phyloP scores from a whole-genome alignment of 176 grass and related monocot genomes.

The Urochloa ruziziensis region DNA sequence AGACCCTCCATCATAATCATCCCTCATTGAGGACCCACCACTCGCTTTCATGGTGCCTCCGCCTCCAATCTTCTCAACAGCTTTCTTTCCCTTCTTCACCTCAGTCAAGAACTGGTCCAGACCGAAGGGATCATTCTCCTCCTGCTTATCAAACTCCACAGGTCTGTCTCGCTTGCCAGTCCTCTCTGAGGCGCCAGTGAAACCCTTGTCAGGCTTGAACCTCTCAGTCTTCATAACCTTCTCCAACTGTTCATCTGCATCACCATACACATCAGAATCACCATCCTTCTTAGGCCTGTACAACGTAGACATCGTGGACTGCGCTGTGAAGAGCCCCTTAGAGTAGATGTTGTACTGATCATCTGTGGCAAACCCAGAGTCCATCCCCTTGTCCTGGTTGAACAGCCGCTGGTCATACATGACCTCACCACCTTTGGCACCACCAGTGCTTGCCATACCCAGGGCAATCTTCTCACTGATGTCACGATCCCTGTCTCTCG shows the following conservation, averaged over 20 bases:
- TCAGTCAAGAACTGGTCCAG: slow-evolving; percentile 97
- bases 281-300: slow-evolving; percentile 93
- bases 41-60: slow-evolving; percentile 96
- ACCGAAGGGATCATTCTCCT: slow-evolving; percentile 89
- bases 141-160: slow-evolving; percentile 87
- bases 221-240: slow-evolving; percentile 89
- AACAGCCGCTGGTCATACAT: slow-evolving; percentile 98
- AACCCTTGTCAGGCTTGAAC: slow-evolving; percentile 89
- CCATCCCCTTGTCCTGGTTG: slow-evolving; percentile 99
- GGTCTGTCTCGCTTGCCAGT: slow-evolving; percentile 85
- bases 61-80: slow-evolving; percentile 87
- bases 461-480: slow-evolving; percentile 94
- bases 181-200: slow-evolving; percentile 70
- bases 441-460: slow-evolving; percentile 80
- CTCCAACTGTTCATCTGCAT: slow-evolving; percentile 74
- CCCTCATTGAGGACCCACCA: slow-evolving; percentile 79
- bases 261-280: slow-evolving; percentile 88
- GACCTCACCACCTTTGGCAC: slow-evolving; percentile 69
- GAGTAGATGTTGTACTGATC: slow-evolving; percentile 91
- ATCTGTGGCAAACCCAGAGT: slow-evolving; percentile 87
- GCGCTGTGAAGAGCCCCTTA: slow-evolving; percentile 82
- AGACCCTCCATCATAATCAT: slow-evolving; percentile 89
- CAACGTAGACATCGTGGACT: slow-evolving; percentile 65
- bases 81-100: slow-evolving; percentile 96
- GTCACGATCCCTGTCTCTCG: slow-evolving; percentile 87